These are phyloP conservation scores for Claviceps digitariae DNA, from an alignment of 2,329 filamentous ascomycete genomes.

Conservation along the genomic window DNA sequence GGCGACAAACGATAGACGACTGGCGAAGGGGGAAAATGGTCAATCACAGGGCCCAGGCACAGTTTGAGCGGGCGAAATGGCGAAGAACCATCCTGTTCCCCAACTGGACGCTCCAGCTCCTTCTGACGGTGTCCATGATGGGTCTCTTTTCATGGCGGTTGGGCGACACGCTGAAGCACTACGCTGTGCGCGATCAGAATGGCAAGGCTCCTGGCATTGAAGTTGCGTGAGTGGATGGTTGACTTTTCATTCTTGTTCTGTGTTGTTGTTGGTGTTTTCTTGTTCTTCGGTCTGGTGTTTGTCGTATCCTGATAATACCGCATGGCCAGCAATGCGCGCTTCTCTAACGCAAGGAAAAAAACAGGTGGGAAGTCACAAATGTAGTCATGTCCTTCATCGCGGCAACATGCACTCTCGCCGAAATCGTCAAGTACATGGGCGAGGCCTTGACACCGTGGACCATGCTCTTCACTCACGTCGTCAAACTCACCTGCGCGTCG, in stretches of 20 bases:
- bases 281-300: too few relatives aligned
- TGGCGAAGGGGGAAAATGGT: too few relatives aligned
- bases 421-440: conserved; percentile 31
- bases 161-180: too few relatives aligned
- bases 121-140: conserved; percentile 31
- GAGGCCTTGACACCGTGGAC: conserved; percentile 25
- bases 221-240: too few relatives aligned
- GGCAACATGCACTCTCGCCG: conserved; percentile 31
- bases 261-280: too few relatives aligned
- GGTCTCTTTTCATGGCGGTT: conserved; percentile 35
- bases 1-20: too few relatives aligned
- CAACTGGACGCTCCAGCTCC: conserved; percentile 35
- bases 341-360: conserved; percentile 13
- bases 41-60: conserved; percentile 33
- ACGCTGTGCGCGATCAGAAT: too few relatives aligned
- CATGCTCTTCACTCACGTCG: conserved; percentile 35
- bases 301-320: too few relatives aligned
- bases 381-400: conserved; percentile 24
- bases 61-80: conserved; percentile 40
- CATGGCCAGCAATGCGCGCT: too few relatives aligned
- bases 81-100: conserved; percentile 29
- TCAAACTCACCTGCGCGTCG: conserved; percentile 34
- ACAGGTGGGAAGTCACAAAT: conserved; percentile 43
- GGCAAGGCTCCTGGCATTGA: too few relatives aligned
- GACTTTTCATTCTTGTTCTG: too few relatives aligned